Evolutionary conservation across 208 protist species (phyloP), one percentile per base, ranked within the genome.

Genomic region (Lotmaria passim): DNA sequence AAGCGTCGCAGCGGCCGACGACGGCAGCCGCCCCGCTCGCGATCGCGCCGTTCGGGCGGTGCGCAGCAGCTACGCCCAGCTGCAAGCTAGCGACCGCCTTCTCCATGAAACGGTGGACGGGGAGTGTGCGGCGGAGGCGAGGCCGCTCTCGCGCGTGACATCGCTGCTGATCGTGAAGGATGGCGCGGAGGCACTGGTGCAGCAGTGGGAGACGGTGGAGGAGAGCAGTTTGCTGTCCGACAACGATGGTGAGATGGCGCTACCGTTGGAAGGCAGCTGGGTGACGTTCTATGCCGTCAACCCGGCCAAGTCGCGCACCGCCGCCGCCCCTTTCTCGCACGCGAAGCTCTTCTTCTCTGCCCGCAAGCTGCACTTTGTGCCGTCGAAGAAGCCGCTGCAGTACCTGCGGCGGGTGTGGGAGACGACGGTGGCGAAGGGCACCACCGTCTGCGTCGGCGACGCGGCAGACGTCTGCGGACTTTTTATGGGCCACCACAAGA

Each of bases 331-430:
- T 2, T 95, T 95, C 59, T 28, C 75, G 8, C 61, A 72, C 19
- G 75, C 90, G 12, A 95, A 91, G 56, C 69, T 90, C 0, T 86
- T 95, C 43, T 89, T 89, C 69, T 71, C 81, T 5, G 67, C 83
- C 10, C 78, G 79, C 10, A 67, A 69, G 38, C 55, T 93, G 33
- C 81, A 86, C 30, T 95, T 83, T 51, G 71, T 69, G 30, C 64
- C 73, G 0, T 78, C 73, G 19, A 61, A 64, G 60, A 23, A 15
- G 31, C 61, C 70, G 38, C 53, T 69, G 39, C 60, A 64, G 61
- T 61, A 69, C 61, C n/a, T 64, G 58, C 70, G 70, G 33, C 53
- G 31, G 34, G 19, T 75, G 38, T 69, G 60, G 61, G 26, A 39
- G 28, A 38, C 43, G 30, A 31, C 70, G 7, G 50, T 53, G 14